These are phyloP conservation scores for Cicer chorassanicum DNA, from an alignment of 306 rosid genomes.

Conservation along the genomic window DNA sequence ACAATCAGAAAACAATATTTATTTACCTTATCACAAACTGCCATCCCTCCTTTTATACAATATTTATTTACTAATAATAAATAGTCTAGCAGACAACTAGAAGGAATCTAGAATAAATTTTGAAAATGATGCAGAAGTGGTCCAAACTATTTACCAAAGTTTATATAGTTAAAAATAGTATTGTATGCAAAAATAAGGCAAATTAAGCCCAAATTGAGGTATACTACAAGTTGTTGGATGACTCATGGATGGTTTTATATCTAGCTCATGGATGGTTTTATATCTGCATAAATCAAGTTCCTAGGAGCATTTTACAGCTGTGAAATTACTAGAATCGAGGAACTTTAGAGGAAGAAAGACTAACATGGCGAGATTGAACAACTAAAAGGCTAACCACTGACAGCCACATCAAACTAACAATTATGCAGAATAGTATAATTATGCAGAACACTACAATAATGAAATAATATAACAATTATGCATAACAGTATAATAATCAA, in stretches of 20 bases:
- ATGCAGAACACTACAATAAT: too few relatives aligned
- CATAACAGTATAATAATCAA: neutral
- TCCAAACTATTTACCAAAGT: too few relatives aligned
- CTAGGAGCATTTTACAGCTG: conserved; percentile 18
- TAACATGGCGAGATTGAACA: conserved; percentile 87
- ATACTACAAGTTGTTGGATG: neutral
- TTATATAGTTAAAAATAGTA: too few relatives aligned
- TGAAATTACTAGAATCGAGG: conserved; percentile 25
- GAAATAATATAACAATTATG: neutral
- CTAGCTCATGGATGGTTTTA: neutral
- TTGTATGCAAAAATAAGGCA: too few relatives aligned
- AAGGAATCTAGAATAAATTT: too few relatives aligned
- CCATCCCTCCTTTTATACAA: too few relatives aligned
- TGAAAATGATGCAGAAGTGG: too few relatives aligned
- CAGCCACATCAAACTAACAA: neutral
- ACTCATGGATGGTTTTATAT: neutral
- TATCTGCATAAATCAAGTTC: conserved; percentile 25
- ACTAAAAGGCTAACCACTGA: conserved; percentile 45
- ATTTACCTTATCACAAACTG: too few relatives aligned
- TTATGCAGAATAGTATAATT: neutral
- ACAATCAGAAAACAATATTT: conserved; percentile 1
- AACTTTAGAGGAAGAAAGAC: conserved; percentile 52
- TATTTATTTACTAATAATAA: too few relatives aligned
- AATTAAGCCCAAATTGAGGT: too few relatives aligned
- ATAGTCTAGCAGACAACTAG: too few relatives aligned